Conservation (phyloP, 345 rosid species). For the Hypericum androsaemum region DNA sequence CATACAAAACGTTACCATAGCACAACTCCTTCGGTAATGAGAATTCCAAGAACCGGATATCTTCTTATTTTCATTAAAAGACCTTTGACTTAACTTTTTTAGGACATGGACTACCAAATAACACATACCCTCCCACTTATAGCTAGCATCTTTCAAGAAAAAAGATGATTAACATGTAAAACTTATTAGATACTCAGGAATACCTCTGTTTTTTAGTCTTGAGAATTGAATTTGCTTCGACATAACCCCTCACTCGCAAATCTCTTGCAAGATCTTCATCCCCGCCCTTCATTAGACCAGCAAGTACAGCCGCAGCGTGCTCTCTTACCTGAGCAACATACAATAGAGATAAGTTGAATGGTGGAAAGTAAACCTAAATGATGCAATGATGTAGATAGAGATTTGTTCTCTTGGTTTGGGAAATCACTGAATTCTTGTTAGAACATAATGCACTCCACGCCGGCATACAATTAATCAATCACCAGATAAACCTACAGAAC, state of each 20-base stretch:
- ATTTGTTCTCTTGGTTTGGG: too few species aligned
- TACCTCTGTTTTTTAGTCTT: conserved; percentile 60
- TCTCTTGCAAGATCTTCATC: conserved; percentile 71
- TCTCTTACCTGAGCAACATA: conserved; percentile 66
- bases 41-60: too few species aligned
- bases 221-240: conserved; percentile 55
- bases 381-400: too few species aligned
- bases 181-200: background rate
- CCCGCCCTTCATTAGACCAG: conserved; percentile 93
- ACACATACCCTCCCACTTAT: background rate
- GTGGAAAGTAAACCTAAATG: background rate
- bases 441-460: too few species aligned
- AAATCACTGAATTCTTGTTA: too few species aligned
- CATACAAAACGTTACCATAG: too few species aligned
- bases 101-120: background rate
- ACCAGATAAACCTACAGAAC: background rate
- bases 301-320: conserved; percentile 96
- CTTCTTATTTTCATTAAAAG: too few species aligned
- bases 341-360: conserved; percentile 1
- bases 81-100: too few species aligned
- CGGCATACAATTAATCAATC: too few species aligned
- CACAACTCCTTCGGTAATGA: too few species aligned
- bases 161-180: background rate
- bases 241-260: conserved; percentile 75
- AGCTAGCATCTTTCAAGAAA: background rate